These are phyloP conservation scores for Trifolium dubium DNA, from an alignment of 306 rosid species.

Conservation along the genomic window DNA sequence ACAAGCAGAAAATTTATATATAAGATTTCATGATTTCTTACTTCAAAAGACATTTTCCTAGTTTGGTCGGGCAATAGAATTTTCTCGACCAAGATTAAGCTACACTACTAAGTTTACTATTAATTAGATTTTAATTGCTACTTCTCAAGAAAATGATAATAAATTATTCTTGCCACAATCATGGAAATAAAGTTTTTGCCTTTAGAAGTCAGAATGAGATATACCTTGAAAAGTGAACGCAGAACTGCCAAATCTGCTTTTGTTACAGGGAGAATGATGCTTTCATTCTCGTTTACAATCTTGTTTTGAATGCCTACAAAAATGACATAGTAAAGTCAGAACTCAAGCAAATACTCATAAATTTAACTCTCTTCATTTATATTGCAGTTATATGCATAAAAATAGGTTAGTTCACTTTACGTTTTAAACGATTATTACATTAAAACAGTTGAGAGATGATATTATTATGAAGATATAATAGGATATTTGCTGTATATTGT, in stretches of 20 bases:
- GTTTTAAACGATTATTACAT: not conserved
- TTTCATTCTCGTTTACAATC: constrained; percentile 74
- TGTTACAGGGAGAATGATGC: constrained; percentile 74
- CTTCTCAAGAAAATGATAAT: not conserved
- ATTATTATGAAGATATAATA: not conserved
- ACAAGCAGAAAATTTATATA: constrained; percentile 9
- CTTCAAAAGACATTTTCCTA: constrained; percentile 10
- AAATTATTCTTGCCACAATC: not conserved
- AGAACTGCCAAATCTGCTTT: constrained; percentile 84
- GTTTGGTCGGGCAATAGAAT: not conserved
- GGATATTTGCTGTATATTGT: not conserved
- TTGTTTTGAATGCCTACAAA: constrained; percentile 84
- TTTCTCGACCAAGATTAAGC: not conserved
- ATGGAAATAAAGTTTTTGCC: not conserved
- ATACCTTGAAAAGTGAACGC: constrained; percentile 78
- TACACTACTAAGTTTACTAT: not conserved
- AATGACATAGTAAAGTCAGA: constrained; percentile 36
- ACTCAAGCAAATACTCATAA: constrained; percentile 12
- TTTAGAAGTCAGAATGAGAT: not conserved
- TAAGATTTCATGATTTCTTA: not conserved
- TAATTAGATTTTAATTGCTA: constrained; percentile 25
- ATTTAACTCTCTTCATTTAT: not conserved
- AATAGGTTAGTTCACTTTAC: constrained; percentile 25
- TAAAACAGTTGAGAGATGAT: not conserved
- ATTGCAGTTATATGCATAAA: constrained; percentile 7